Evolutionary conservation across 208 protist species (phyloP).

Genomic region (Acanthamoeba royreba): DNA sequence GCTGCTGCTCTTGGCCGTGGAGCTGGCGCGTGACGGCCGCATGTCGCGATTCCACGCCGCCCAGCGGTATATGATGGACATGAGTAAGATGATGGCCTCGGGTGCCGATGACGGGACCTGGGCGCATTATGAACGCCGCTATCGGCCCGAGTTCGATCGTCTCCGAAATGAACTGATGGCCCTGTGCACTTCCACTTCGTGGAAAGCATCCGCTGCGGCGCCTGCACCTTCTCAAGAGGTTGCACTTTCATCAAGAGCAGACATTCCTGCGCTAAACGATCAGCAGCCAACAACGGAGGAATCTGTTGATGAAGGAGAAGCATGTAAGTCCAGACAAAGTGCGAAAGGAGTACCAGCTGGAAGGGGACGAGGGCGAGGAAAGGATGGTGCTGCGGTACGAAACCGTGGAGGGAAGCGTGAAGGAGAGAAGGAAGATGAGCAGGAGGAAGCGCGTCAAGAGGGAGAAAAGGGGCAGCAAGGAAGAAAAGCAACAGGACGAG

Average conservation of each 20-base stretch:
- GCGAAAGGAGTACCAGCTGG: too few relatives aligned
- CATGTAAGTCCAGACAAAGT: too few relatives aligned
- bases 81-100: background rate
- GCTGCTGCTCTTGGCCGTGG: background rate
- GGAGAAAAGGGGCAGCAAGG: background rate
- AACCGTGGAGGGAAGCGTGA: too few relatives aligned
- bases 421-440: background rate
- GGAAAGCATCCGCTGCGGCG: too few relatives aligned
- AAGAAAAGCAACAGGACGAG: background rate
- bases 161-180: background rate
- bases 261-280: too few relatives aligned
- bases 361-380: too few relatives aligned
- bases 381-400: too few relatives aligned
- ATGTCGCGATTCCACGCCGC: background rate
- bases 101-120: background rate
- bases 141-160: background rate
- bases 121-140: background rate
- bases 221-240: too few relatives aligned
- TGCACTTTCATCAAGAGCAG: too few relatives aligned
- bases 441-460: background rate
- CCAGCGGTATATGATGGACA: background rate
- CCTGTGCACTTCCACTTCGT: background rate
- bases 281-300: too few relatives aligned
- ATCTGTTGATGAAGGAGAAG: too few relatives aligned
- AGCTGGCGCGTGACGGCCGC: background rate